phyloP scores from a whole-genome alignment of 495 filamentous ascomycete genomes.

The Cercophora samala region DNA sequence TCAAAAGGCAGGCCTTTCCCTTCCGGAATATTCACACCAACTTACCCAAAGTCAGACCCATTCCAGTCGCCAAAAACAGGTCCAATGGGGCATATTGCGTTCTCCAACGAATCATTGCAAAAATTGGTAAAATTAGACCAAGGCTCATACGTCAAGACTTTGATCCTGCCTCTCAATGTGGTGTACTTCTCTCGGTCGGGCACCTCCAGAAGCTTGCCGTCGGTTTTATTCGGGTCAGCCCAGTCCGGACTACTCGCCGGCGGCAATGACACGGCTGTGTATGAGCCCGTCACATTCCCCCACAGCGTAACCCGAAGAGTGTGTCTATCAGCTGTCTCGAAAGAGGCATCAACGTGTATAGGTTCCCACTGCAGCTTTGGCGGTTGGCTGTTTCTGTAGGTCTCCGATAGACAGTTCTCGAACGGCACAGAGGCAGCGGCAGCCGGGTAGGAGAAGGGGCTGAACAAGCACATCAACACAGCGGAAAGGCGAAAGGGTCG shows the following conservation, averaged over 20 bases:
- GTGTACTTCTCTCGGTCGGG: slow-evolving; percentile 56
- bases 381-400: slow-evolving; percentile 48
- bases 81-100: slow-evolving; percentile 62
- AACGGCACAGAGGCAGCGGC: slow-evolving; percentile 67
- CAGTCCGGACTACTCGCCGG: slow-evolving; percentile 51
- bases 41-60: slow-evolving; percentile 32
- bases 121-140: slow-evolving; percentile 56
- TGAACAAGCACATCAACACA: slow-evolving; percentile 25
- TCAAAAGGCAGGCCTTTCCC: neutral
- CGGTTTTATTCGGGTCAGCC: slow-evolving; percentile 52
- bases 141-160: slow-evolving; percentile 71
- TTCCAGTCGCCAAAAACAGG: slow-evolving; percentile 57
- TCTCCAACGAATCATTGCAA: slow-evolving; percentile 61
- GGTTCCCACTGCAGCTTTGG: slow-evolving; percentile 76
- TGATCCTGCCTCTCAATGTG: slow-evolving; percentile 64
- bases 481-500: slow-evolving; percentile 5
- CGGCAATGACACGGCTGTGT: slow-evolving; percentile 47
- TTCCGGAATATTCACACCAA: neutral
- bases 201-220: slow-evolving; percentile 73
- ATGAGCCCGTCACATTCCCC: slow-evolving; percentile 79
- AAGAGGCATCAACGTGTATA: slow-evolving; percentile 64
- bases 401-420: slow-evolving; percentile 73
- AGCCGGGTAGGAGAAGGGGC: slow-evolving; percentile 29
- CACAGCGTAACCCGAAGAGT: slow-evolving; percentile 78
- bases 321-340: slow-evolving; percentile 61